Conservation (phyloP, 1,284 basidiomycete genomes). For the Ustilago tritici region DNA sequence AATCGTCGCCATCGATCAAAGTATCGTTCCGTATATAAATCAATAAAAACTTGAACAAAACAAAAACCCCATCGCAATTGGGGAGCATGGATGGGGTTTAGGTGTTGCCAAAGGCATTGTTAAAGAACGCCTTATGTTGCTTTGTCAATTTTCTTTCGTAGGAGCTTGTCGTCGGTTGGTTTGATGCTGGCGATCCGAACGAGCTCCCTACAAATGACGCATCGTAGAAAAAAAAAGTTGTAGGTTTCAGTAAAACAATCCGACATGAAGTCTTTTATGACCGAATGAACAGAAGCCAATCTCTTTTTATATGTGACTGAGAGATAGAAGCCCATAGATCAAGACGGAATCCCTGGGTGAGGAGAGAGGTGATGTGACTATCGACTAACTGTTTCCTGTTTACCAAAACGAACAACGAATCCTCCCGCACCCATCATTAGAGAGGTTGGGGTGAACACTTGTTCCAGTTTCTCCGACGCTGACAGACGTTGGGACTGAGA, state of each 20-base stretch:
- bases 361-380: too few species aligned
- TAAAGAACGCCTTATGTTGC: constrained; percentile 42
- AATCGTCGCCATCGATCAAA: too few species aligned
- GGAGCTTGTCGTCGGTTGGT: not conserved
- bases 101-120: constrained; percentile 34
- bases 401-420: not conserved
- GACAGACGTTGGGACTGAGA: not conserved
- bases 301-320: not conserved
- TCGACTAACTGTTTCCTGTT: not conserved
- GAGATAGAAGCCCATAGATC: not conserved
- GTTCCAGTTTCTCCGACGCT: constrained; percentile 4
- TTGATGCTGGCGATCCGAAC: constrained; percentile 19
- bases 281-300: too few species aligned
- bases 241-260: not conserved
- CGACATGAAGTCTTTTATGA: not conserved
- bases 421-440: constrained; percentile 3
- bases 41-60: too few species aligned
- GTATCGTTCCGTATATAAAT: not conserved
- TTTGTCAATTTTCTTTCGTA: constrained; percentile 20
- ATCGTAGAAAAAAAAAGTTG: not conserved
- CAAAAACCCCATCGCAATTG: too few species aligned
- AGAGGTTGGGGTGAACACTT: constrained; percentile 4
- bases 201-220: constrained; percentile 4
- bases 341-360: too few species aligned
- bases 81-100: not conserved